These are phyloP conservation scores for Curvularia lunata DNA, from an alignment of 2,329 filamentous ascomycete genomes.

Conservation along the genomic window DNA sequence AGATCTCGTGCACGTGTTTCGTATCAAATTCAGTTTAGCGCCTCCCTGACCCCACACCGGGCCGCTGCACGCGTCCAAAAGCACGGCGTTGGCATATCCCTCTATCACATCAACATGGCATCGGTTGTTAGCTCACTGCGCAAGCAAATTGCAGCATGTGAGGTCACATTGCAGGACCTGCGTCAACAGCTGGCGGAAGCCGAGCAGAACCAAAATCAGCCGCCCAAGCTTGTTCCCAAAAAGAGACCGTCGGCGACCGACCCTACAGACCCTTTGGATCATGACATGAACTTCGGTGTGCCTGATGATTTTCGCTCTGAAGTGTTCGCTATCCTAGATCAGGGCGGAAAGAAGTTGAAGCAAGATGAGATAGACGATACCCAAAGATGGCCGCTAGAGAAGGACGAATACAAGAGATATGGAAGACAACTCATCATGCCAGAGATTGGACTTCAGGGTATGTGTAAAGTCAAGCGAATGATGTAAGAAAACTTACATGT, in stretches of 20 bases:
- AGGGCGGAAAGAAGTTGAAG: constrained; percentile 16
- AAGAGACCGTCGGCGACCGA: constrained; percentile 28
- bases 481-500: neutral
- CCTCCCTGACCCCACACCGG: constrained; percentile 10
- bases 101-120: constrained; percentile 16
- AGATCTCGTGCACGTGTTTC: neutral
- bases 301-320: constrained; percentile 53
- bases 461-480: constrained; percentile 12
- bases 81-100: constrained; percentile 10
- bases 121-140: constrained; percentile 49
- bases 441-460: constrained; percentile 76
- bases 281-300: constrained; percentile 51
- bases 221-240: constrained; percentile 29
- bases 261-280: constrained; percentile 36
- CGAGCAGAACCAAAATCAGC: constrained; percentile 44
- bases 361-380: constrained; percentile 10
- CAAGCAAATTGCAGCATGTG: constrained; percentile 52
- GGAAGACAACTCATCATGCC: constrained; percentile 90
- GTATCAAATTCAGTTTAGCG: neutral
- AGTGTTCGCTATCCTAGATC: constrained; percentile 47
- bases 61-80: constrained; percentile 8
- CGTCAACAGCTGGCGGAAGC: constrained; percentile 52
- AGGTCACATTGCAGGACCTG: constrained; percentile 50
- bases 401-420: constrained; percentile 83
- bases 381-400: constrained; percentile 68